Conservation (phyloP, 352 stramenopile genomes). For the Hyaloperonospora arabidopsidis region DNA sequence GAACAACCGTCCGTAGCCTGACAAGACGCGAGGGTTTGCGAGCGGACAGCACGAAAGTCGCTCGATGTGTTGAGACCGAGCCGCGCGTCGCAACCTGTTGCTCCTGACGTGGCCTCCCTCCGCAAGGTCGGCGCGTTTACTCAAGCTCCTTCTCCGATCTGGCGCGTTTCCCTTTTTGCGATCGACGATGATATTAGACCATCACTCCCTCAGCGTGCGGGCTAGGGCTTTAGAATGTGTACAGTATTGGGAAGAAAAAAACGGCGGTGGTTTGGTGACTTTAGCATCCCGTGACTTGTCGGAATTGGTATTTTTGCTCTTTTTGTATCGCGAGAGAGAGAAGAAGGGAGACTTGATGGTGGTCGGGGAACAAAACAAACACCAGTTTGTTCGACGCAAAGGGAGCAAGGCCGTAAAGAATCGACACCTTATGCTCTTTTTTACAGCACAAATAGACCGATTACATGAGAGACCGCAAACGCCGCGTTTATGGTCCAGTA, state of each 20-base stretch:
- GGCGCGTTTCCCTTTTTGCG: slow-evolving; percentile 29
- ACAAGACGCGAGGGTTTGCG: slow-evolving; percentile 8
- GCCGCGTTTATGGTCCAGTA: slow-evolving; percentile 23
- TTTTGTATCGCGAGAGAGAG: too few species aligned
- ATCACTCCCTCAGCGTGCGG: slow-evolving; percentile 16
- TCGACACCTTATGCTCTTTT: too few species aligned
- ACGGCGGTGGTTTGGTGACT: too few species aligned
- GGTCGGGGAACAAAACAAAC: too few species aligned
- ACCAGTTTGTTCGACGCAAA: too few species aligned
- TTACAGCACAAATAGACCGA: too few species aligned
- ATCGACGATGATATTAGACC: slow-evolving; percentile 29
- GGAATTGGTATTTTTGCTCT: too few species aligned
- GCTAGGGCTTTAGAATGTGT: neutral
- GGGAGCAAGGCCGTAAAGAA: too few species aligned
- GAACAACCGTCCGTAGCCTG: too few species aligned
- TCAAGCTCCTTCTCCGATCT: slow-evolving; percentile 26
- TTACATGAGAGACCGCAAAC: neutral
- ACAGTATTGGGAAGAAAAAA: neutral
- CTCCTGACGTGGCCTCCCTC: slow-evolving; percentile 12
- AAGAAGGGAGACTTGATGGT: too few species aligned
- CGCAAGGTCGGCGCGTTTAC: slow-evolving; percentile 19
- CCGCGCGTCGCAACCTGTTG: slow-evolving; percentile 7
- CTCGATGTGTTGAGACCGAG: slow-evolving; percentile 3
- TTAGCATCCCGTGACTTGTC: too few species aligned
- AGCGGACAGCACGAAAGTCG: slow-evolving; percentile 4